Percentiles rank a stretch among this genome's conserved stretches.
These are phyloP conservation scores for Globisporangium cystogenes DNA, from an alignment of 352 stramenopile genomes.

Conservation along the genomic window DNA sequence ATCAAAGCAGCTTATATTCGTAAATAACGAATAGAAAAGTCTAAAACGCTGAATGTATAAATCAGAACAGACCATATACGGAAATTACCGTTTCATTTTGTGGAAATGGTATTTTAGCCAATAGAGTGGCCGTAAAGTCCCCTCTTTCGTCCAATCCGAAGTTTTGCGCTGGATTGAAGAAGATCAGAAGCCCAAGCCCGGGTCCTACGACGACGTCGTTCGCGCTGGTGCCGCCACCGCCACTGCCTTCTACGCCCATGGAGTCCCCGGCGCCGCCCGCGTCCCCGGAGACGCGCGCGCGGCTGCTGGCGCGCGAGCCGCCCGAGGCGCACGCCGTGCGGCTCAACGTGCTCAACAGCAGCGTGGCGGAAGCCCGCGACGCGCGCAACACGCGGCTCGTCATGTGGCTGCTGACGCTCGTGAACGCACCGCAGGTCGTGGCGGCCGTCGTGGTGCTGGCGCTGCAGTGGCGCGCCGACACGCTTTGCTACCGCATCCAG, in stretches of 20 bases:
- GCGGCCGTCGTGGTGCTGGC: constrained; percentile 49
- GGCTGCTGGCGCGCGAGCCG: constrained; percentile 26
- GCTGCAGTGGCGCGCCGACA: constrained; percentile 63
- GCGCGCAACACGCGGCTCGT: constrained; percentile 75
- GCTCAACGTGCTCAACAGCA: constrained; percentile 82
- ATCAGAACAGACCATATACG: too few species aligned
- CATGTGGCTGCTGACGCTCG: constrained; percentile 70
- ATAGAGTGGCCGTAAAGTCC: too few species aligned
- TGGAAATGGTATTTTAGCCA: too few species aligned
- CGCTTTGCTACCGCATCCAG: constrained; percentile 78
- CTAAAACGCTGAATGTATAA: too few species aligned
- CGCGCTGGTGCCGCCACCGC: background rate
- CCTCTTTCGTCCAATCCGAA: too few species aligned
- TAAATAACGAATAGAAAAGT: too few species aligned
- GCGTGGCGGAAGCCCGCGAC: constrained; percentile 71
- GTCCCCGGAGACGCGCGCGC: constrained; percentile 20
- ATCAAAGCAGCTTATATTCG: too few species aligned
- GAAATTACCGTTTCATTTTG: too few species aligned
- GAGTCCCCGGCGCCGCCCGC: background rate
- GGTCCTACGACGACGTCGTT: background rate
- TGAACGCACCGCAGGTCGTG: constrained; percentile 75
- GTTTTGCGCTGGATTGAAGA: too few species aligned
- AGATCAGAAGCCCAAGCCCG: too few species aligned
- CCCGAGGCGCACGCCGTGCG: constrained; percentile 71
- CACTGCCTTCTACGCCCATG: background rate